Evolutionary conservation across 129 eudicot genomes (phyloP), one percentile per base, ranked within the genome.

Genomic region (Ambrosia artemisiifolia): DNA sequence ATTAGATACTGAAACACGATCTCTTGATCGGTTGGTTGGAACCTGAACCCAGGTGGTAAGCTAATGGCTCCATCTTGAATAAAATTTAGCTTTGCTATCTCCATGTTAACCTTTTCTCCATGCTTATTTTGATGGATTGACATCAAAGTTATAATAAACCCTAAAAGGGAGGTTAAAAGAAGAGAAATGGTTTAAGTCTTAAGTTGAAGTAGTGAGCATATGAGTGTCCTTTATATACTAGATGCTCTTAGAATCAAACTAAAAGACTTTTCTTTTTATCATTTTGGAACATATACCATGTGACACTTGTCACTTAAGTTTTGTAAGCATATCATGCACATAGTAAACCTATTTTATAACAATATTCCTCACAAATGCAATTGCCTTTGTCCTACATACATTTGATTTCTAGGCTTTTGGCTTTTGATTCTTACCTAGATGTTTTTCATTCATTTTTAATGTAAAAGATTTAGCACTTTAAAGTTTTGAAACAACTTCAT

Each of bases 21-120:
- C 83, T 92, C 96, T 80, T 92, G 90, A 43, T 92, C 98, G 2
- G 95, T 92, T 2, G 98, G 98, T 70, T 92, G 90, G 69, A 92
- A 92, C 63, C 95, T 80, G 63, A 92, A 89, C 17, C 98, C 98
- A 2, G 98, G 98, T 0, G 98, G 98, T 74, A 92, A 50, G 67
- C 81, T 85, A 16, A 63, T 80, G 24, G 74, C 83, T 50, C 91
- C 88, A 71, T 88, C 91, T 81, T 67, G 81, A 18, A 90, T 91
- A 80, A 87, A 83, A 70, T 89, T 88, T 51, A 85, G 81, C 75
- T 72, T 87, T 69, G 82, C 79, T 75, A 86, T 78, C 53, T 74
- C 67, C 51, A 68, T 56, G 50, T 54, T 75, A 55, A 69, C 75
- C 77, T 75, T 80, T 18, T 69, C 84, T 69, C 43, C 84, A 67